A percentile compares a stretch with the other conserved stretches of the same genome.
Evolutionary conservation across 805 yeast species (phyloP).

Genomic region (Candida nonsorbophila): DNA sequence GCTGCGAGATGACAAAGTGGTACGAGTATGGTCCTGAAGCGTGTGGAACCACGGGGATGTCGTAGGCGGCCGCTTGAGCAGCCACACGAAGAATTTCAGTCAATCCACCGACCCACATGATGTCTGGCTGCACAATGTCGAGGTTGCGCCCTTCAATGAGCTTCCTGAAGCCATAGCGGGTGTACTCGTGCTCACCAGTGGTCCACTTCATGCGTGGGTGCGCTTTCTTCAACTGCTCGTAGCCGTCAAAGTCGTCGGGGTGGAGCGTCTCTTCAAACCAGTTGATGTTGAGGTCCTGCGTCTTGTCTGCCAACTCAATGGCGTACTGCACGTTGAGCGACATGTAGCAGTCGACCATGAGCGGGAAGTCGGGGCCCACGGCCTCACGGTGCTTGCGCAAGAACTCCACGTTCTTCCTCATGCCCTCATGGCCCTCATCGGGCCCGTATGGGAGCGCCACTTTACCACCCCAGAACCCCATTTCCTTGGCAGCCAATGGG

Average conservation of each 20-base stretch:
- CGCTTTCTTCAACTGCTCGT: conserved; percentile 40
- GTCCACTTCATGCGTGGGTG: conserved; percentile 45
- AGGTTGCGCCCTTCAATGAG: conserved; percentile 45
- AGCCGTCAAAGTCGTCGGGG: conserved; percentile 49
- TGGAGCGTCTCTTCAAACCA: conserved; percentile 51
- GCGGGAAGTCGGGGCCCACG: conserved; percentile 49
- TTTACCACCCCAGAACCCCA: conserved; percentile 53
- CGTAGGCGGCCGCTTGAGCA: conserved; percentile 48
- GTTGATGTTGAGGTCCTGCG: conserved; percentile 42
- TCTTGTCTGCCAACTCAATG: conserved; percentile 40
- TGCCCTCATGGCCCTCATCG: conserved; percentile 45
- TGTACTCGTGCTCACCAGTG: conserved; percentile 51
- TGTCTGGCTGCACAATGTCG: conserved; percentile 47
- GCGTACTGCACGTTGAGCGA: conserved; percentile 43
- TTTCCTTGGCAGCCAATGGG: conserved; percentile 42
- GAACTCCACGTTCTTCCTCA: conserved; percentile 42
- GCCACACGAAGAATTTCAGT: conserved; percentile 43
- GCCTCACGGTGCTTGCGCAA: conserved; percentile 37
- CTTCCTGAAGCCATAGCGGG: conserved; percentile 47
- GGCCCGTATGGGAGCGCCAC: conserved; percentile 49
- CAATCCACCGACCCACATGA: conserved; percentile 52
- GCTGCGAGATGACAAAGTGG: conserved; percentile 45
- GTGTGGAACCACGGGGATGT: conserved; percentile 49
- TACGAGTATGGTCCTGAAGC: conserved; percentile 52
- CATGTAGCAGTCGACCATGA: conserved; percentile 53